Conservation (phyloP, 208 protist species). For the Leishmania turanica region DNA sequence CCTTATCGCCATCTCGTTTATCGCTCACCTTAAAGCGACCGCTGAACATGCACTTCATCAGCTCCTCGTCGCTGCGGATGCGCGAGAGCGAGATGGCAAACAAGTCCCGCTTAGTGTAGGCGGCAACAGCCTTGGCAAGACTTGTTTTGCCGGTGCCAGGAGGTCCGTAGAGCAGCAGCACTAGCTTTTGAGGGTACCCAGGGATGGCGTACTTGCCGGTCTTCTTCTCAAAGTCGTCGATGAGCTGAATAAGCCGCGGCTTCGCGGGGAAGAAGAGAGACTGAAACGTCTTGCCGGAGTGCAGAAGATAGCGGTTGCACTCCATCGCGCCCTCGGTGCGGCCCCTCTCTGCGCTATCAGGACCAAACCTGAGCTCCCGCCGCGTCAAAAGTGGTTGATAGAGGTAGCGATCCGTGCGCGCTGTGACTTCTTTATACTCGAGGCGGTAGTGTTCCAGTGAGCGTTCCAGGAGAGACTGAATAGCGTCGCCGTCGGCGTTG, state of each 20-base stretch:
- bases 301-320: conserved; percentile 76
- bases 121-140: conserved; percentile 89
- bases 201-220: conserved; percentile 87
- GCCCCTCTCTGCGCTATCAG: conserved; percentile 10
- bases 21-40: conserved; percentile 53
- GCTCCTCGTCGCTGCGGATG: conserved; percentile 82
- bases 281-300: conserved; percentile 84
- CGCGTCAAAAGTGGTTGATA: conserved; percentile 53
- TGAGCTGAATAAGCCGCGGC: conserved; percentile 68
- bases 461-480: conserved; percentile 21
- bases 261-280: conserved; percentile 92
- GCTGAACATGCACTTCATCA: conserved; percentile 90
- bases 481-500: conserved; percentile 17
- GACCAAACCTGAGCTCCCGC: conserved; percentile 10
- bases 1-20: conserved; percentile 9
- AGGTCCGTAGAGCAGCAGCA: conserved; percentile 92
- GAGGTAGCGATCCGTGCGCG: conserved; percentile 53
- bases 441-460: conserved; percentile 16
- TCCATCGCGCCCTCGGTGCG: conserved; percentile 29
- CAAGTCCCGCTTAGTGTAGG: conserved; percentile 80
- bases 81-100: conserved; percentile 82
- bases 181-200: conserved; percentile 87
- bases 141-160: conserved; percentile 96
- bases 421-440: conserved; percentile 52
- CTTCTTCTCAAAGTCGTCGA: conserved; percentile 80